Evolutionary conservation across 768 basidiomycete species (phyloP), one percentile per base, ranked within the genome.

Genomic region (Crepidotus variabilis): DNA sequence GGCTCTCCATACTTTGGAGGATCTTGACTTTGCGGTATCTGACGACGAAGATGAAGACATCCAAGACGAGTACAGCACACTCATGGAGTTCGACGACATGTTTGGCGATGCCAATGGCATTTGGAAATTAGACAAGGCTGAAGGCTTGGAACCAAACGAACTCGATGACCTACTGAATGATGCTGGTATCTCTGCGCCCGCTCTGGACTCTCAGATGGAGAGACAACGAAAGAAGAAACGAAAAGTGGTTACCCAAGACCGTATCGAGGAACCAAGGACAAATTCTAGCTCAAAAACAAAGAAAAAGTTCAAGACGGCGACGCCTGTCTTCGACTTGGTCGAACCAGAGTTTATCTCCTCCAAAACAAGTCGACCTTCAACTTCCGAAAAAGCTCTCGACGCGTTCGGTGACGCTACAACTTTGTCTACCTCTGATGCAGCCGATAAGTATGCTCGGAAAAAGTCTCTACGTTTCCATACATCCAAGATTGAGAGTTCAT

Each of bases 401-500:
- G 77, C 82, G 2, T 92, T 82, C 61, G 92, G 94, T 52, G 97
- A 98, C 65, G 77, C 84, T 2, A 82, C 81, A 1, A 69, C 80
- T 14, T 79, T 98, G 16, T 78, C 82, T 56, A 72, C 80, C 33
- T 83, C 83, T 9, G 96, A 98, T 61, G 81, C 86, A 20, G 80
- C 79, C 5, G 96, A 98, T 75, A 97, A 97, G 69, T 81, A 76
- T 18, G 86, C 89, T 2, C 85, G 88, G 55, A 88, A 85, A 62
- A 89, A 88, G 61, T 83, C 90, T 6, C 80, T 98, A 32, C 87
- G 90, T 34, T 99, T 98, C 84, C 92, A 98, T 71, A 94, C 93
- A 4, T 83, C 91, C 53, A 90, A 88, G 67, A 95, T 99, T 64
- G 92, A 92, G 67, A 86, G 86, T 56, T 83, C 92, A 6, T 82